phyloP scores from a whole-genome alignment of 371 early-diverging fungal species.

The Rhizopus sp. region DNA sequence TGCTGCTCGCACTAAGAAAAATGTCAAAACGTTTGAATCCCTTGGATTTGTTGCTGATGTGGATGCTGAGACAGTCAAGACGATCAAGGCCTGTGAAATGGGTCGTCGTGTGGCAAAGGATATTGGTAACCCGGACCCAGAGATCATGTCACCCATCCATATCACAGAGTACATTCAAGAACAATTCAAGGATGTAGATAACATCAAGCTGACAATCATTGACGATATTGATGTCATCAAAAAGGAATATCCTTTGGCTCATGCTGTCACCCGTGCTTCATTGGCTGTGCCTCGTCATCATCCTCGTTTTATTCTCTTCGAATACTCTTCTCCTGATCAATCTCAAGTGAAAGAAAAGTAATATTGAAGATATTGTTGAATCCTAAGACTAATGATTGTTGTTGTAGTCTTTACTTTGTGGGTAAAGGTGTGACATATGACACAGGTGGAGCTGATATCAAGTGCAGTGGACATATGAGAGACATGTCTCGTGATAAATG shows the following conservation, averaged over 20 bases:
- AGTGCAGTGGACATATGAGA: constrained; percentile 83
- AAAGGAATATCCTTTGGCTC: constrained; percentile 82
- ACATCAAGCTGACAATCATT: constrained; percentile 66
- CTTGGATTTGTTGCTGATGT: constrained; percentile 49
- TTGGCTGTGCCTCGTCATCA: constrained; percentile 72
- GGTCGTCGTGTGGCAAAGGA: constrained; percentile 78
- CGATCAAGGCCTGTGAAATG: constrained; percentile 71
- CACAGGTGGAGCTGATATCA: constrained; percentile 90
- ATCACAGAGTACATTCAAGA: constrained; percentile 72
- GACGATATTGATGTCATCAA: constrained; percentile 67
- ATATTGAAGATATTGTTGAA: constrained; percentile 15
- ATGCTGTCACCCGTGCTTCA: constrained; percentile 82
- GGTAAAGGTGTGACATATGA: constrained; percentile 94
- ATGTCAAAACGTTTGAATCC: constrained; percentile 49
- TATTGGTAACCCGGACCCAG: constrained; percentile 84
- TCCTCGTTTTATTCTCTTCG: constrained; percentile 80
- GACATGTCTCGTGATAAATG: constrained; percentile 91
- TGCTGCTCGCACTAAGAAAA: constrained; percentile 39
- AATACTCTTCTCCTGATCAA: constrained; percentile 77
- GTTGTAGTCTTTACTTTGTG: constrained; percentile 74
- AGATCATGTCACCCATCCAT: constrained; percentile 82
- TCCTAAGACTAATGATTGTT: constrained; percentile 1
- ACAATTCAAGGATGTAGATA: constrained; percentile 47
- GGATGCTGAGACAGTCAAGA: constrained; percentile 35
- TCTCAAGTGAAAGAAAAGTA: constrained; percentile 81